phyloP scores from a whole-genome alignment of 2,329 filamentous ascomycete genomes.

The Fusarium equiseti region DNA sequence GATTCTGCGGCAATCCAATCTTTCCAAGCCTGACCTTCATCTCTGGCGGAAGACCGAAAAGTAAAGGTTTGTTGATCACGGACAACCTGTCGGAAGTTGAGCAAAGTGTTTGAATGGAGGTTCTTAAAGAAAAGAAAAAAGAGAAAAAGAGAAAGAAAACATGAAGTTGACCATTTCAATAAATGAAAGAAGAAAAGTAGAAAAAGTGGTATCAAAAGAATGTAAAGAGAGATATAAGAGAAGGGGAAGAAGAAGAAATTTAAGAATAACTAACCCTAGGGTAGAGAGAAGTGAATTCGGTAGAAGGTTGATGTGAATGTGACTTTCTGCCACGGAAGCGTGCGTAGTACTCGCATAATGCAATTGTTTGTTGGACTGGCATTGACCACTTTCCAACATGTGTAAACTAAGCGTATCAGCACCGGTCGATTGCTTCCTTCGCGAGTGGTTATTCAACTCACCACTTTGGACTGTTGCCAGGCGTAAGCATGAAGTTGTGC shows the following conservation, averaged over 20 bases:
- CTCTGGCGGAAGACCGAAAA: constrained; percentile 36
- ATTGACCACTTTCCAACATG: constrained; percentile 58
- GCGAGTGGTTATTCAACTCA: constrained; percentile 53
- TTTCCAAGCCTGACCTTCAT: constrained; percentile 59
- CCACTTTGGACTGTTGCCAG: constrained; percentile 62
- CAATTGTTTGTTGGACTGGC: constrained; percentile 64
- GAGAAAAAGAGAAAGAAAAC: constrained; percentile 46
- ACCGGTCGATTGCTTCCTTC: constrained; percentile 7
- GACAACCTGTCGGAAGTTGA: constrained; percentile 57
- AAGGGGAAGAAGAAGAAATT: constrained; percentile 23
- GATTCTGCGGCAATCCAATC: constrained; percentile 66
- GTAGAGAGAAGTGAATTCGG: constrained; percentile 63
- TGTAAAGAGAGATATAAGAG: constrained; percentile 15
- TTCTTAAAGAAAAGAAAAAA: constrained; percentile 11
- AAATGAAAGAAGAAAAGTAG: constrained; percentile 39
- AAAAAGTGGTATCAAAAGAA: constrained; percentile 13
- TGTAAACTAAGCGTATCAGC: constrained; percentile 54
- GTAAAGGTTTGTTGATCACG: constrained; percentile 49
- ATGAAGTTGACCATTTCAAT: constrained; percentile 49
- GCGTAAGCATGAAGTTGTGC: constrained; percentile 65
- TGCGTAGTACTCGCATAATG: constrained; percentile 67
- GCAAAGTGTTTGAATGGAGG: constrained; percentile 30
- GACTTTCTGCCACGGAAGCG: constrained; percentile 66
- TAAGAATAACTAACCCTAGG: constrained; percentile 63
- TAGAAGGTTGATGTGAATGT: constrained; percentile 61